Percentiles rank a stretch among this genome's conserved stretches.
Conservation (phyloP, 768 basidiomycete genomes). For the Lyophyllum atratum region DNA sequence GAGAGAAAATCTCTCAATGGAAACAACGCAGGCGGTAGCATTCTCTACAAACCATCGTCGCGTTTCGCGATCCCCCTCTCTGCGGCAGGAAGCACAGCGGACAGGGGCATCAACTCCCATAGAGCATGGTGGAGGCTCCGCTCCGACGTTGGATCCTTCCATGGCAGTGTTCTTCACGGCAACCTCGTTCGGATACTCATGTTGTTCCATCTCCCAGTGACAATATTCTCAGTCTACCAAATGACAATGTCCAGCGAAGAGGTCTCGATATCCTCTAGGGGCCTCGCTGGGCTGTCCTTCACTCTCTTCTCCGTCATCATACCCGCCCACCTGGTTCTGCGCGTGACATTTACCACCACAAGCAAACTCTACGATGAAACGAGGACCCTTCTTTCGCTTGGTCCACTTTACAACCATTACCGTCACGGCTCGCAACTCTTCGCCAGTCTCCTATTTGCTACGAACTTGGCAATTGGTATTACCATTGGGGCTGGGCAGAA, state of each 20-base stretch:
- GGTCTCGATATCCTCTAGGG: constrained; percentile 61
- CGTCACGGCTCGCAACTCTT: constrained; percentile 90
- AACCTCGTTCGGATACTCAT: constrained; percentile 91
- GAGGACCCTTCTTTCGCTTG: constrained; percentile 84
- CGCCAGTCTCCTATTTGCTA: constrained; percentile 75
- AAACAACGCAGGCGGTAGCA: constrained; percentile 27
- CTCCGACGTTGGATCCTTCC: constrained; percentile 73
- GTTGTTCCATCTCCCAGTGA: constrained; percentile 93
- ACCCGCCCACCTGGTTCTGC: constrained; percentile 73
- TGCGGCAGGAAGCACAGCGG: constrained; percentile 23
- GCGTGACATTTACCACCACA: constrained; percentile 79
- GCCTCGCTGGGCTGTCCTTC: constrained; percentile 83
- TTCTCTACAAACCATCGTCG: constrained; percentile 24
- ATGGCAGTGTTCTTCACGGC: constrained; percentile 79
- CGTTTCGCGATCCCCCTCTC: constrained; percentile 27
- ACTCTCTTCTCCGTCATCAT: constrained; percentile 75
- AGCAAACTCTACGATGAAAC: constrained; percentile 96
- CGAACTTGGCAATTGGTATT: constrained; percentile 80
- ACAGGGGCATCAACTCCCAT: constrained; percentile 37
- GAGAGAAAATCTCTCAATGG: constrained; percentile 53
- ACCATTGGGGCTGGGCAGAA: constrained; percentile 89
- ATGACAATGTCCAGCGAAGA: constrained; percentile 60
- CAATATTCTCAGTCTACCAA: constrained; percentile 88
- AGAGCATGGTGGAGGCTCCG: constrained; percentile 57
- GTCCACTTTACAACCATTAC: constrained; percentile 95